A percentile compares a stretch with the other conserved stretches of the same genome.
phyloP scores from a whole-genome alignment of 2,329 filamentous ascomycete species.

The Fonsecaea nubica region DNA sequence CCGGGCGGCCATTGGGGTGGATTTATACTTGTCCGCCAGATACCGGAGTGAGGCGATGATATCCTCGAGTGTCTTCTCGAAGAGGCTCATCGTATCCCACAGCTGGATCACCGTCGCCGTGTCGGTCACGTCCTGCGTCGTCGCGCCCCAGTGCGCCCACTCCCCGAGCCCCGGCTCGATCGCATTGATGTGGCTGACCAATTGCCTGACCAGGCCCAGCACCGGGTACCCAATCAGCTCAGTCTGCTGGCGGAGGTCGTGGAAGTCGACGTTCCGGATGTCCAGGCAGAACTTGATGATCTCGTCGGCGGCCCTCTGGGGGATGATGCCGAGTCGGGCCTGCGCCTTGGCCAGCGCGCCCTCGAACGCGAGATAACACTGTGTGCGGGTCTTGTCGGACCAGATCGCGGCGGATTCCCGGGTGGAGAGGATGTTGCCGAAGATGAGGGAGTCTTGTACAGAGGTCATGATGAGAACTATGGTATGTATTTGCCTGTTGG shows the following conservation, averaged over 20 bases:
- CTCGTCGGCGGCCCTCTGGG: slow-evolving; percentile 35
- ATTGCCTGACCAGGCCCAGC: slow-evolving; percentile 38
- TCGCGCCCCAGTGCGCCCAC: slow-evolving; percentile 40
- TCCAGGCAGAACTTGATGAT: slow-evolving; percentile 37
- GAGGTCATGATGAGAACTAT: slow-evolving; percentile 29
- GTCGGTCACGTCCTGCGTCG: slow-evolving; percentile 40
- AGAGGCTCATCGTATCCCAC: slow-evolving; percentile 37
- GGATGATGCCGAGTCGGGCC: slow-evolving; percentile 38
- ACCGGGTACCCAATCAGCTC: slow-evolving; percentile 39
- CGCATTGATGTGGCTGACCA: slow-evolving; percentile 36
- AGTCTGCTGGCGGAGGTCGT: slow-evolving; percentile 35
- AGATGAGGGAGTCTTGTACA: slow-evolving; percentile 39
- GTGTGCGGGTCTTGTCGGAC: slow-evolving; percentile 38
- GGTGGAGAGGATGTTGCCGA: slow-evolving; percentile 39
- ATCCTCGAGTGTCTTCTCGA: slow-evolving; percentile 30
- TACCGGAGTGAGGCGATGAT: slow-evolving; percentile 31
- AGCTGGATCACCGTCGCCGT: slow-evolving; percentile 39
- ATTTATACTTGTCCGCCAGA: slow-evolving; percentile 31
- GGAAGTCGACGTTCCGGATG: slow-evolving; percentile 36
- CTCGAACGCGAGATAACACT: slow-evolving; percentile 39
- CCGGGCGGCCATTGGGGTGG: slow-evolving; percentile 38
- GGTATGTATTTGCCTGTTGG: not conserved
- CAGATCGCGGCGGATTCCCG: slow-evolving; percentile 37
- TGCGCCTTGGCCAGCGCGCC: slow-evolving; percentile 37
- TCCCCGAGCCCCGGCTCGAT: slow-evolving; percentile 35